Conservation (phyloP, 2,329 filamentous ascomycete species). For the Monilinia polystroma region DNA sequence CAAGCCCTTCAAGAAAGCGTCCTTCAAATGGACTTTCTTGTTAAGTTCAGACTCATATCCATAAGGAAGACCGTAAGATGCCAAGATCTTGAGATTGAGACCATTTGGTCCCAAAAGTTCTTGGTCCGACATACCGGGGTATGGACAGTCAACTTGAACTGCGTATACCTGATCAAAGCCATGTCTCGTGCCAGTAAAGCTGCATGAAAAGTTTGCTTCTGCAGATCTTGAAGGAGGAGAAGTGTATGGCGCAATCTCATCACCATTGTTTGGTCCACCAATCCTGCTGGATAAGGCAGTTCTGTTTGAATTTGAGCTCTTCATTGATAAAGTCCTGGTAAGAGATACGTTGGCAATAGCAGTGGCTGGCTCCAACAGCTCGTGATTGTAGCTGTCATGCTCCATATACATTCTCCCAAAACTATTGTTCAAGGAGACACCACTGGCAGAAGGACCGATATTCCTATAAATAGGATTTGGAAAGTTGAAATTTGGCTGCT, state of each 20-base stretch:
- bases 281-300: slow-evolving; percentile 11
- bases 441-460: background rate
- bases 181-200: slow-evolving; percentile 32
- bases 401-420: slow-evolving; percentile 13
- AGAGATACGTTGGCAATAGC: background rate
- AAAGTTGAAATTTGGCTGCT: slow-evolving; percentile 10
- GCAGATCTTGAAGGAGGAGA: slow-evolving; percentile 17
- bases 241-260: background rate
- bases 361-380: background rate
- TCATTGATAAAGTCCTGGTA: background rate
- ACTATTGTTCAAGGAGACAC: slow-evolving; percentile 10
- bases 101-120: slow-evolving; percentile 28
- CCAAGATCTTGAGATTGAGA: slow-evolving; percentile 35
- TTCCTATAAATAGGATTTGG: background rate
- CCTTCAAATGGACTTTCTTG: background rate
- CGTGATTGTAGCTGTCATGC: slow-evolving; percentile 12
- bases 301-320: slow-evolving; percentile 1
- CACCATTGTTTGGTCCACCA: slow-evolving; percentile 8
- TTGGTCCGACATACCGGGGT: slow-evolving; percentile 28
- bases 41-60: slow-evolving; percentile 13
- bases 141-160: slow-evolving; percentile 27
- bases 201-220: slow-evolving; percentile 35
- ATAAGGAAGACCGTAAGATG: slow-evolving; percentile 33
- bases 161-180: slow-evolving; percentile 39
- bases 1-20: slow-evolving; percentile 9